Evolutionary conservation across 2,329 filamentous ascomycete species (phyloP).

Genomic region (Cladosporium austrohemisphaericum): DNA sequence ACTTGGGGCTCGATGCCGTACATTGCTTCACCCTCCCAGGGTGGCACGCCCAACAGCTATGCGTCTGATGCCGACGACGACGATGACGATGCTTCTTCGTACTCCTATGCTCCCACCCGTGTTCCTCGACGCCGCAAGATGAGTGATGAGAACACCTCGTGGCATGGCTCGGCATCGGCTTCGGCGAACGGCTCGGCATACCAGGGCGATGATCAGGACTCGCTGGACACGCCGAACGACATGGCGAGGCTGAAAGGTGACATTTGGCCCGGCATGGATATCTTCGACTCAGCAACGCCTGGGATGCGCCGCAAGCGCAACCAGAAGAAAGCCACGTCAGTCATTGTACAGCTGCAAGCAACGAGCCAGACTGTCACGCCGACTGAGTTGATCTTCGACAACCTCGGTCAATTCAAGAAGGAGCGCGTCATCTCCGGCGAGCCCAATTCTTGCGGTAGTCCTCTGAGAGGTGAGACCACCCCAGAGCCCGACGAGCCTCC

Average conservation of each 20-base stretch:
- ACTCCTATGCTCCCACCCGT: slow-evolving; percentile 11
- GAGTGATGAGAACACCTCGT: slow-evolving; percentile 21
- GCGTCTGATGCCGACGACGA: slow-evolving; percentile 8
- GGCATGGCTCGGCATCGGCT: slow-evolving; percentile 14
- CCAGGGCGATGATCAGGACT: slow-evolving; percentile 30
- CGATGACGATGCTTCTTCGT: slow-evolving; percentile 16
- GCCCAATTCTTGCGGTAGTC: slow-evolving; percentile 30
- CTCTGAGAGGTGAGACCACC: slow-evolving; percentile 32
- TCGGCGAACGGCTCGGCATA: slow-evolving; percentile 18
- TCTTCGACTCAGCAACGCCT: slow-evolving; percentile 75
- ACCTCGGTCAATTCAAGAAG: slow-evolving; percentile 39
- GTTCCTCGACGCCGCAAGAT: slow-evolving; percentile 10
- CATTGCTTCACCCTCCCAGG: slow-evolving; percentile 16
- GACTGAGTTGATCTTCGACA: slow-evolving; percentile 61
- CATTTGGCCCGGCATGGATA: slow-evolving; percentile 72
- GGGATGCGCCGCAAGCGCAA: slow-evolving; percentile 72
- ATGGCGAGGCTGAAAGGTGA: slow-evolving; percentile 63
- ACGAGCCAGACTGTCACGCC: slow-evolving; percentile 63
- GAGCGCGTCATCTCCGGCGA: slow-evolving; percentile 44
- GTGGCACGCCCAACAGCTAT: slow-evolving; percentile 25
- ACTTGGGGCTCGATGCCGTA: slow-evolving; percentile 31
- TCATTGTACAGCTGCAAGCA: slow-evolving; percentile 63
- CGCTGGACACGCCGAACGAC: slow-evolving; percentile 27
- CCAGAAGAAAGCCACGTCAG: slow-evolving; percentile 70
- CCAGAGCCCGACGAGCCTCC: slow-evolving; percentile 27